Conservation (phyloP, 2,329 filamentous ascomycete genomes). For the Metarhizium sp. region DNA sequence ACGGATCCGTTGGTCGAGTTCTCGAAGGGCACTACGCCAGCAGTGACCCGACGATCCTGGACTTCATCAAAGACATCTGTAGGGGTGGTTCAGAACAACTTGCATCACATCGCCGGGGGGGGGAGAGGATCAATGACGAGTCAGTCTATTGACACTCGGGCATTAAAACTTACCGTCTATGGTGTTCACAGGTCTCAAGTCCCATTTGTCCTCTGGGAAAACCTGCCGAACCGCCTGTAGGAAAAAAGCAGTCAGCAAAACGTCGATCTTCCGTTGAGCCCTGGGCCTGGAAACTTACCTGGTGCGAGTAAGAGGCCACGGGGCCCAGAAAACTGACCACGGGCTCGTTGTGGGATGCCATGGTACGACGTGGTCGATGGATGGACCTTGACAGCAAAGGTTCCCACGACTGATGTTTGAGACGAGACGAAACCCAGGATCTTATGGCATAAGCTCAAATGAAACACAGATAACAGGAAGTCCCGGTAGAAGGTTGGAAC, state of each 20-base stretch:
- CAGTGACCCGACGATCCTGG: constrained; percentile 52
- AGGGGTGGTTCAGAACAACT: background rate
- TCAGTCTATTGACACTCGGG: background rate
- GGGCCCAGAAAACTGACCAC: constrained; percentile 41
- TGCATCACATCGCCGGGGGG: too few relatives aligned
- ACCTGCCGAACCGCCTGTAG: constrained; percentile 34
- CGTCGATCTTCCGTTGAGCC: background rate
- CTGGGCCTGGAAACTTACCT: constrained; percentile 25
- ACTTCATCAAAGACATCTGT: constrained; percentile 76
- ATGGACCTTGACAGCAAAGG: background rate
- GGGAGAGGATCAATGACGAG: background rate
- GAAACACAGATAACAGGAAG: background rate
- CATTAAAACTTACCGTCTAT: constrained; percentile 32
- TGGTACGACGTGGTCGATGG: constrained; percentile 10
- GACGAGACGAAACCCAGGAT: background rate
- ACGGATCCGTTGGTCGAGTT: constrained; percentile 95
- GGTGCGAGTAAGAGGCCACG: constrained; percentile 39
- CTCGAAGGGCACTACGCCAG: constrained; percentile 87
- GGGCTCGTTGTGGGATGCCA: constrained; percentile 23
- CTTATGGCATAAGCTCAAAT: background rate
- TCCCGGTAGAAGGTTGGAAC: too few relatives aligned
- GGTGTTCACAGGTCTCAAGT: constrained; percentile 39
- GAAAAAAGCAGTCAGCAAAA: constrained; percentile 8
- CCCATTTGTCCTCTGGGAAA: constrained; percentile 39
- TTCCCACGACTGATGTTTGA: background rate